A percentile compares a stretch with the other conserved stretches of the same genome.
phyloP scores from a whole-genome alignment of 768 basidiomycete species.

The Tulasnella sp. region DNA sequence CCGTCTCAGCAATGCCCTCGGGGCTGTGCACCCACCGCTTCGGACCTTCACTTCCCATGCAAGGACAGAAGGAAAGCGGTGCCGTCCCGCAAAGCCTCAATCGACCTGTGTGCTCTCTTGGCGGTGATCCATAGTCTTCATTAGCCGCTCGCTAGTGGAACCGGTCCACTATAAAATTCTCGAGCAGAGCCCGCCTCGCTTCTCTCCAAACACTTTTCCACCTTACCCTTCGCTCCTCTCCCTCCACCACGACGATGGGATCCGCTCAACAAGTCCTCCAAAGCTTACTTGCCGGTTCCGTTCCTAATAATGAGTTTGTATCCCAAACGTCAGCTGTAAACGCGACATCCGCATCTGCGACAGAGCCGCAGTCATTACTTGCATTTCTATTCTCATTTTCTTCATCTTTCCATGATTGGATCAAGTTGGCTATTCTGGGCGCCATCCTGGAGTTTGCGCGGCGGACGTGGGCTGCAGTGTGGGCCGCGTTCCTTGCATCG shows the following conservation, averaged over 20 bases:
- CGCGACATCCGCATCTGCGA: conserved; percentile 1
- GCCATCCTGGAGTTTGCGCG: conserved; percentile 53
- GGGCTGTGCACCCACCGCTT: not conserved
- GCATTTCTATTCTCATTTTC: conserved; percentile 19
- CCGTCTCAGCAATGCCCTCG: not conserved
- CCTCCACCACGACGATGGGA: not conserved
- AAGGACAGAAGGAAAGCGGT: not conserved
- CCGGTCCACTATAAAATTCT: not conserved
- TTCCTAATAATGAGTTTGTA: not conserved
- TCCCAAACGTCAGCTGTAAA: not conserved
- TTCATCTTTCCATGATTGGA: conserved; percentile 41
- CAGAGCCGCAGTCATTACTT: conserved; percentile 13
- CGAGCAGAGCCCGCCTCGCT: not conserved
- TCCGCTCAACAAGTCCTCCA: not conserved
- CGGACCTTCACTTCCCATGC: not conserved
- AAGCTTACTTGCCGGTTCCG: not conserved
- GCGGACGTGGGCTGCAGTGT: conserved; percentile 39
- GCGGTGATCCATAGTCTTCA: not conserved
- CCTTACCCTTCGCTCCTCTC: not conserved
- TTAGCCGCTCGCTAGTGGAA: not conserved
- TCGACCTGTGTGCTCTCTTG: not conserved
- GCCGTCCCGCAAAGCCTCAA: not conserved
- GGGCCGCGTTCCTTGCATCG: conserved; percentile 40
- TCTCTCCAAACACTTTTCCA: not conserved
- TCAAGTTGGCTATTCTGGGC: conserved; percentile 55